Conservation (phyloP, 768 basidiomycete genomes). For the Tricholoma terreum region DNA sequence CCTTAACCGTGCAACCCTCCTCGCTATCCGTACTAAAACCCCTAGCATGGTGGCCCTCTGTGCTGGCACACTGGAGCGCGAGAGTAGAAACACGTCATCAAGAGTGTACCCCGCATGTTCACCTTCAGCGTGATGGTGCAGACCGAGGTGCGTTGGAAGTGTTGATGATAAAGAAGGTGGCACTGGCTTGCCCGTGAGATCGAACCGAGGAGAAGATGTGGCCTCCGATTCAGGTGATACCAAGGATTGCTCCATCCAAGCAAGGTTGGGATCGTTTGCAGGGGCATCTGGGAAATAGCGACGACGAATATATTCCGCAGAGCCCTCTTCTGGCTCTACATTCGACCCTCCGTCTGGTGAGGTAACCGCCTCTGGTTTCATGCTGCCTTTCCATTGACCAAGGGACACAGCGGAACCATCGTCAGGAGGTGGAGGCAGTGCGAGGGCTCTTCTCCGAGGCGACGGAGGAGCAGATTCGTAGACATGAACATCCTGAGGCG, state of each 20-base stretch:
- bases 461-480: conserved; percentile 82
- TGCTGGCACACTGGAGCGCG: conserved; percentile 76
- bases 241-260: conserved; percentile 62
- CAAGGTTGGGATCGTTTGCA: conserved; percentile 67
- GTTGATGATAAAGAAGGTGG: conserved; percentile 46
- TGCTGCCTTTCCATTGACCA: conserved; percentile 34
- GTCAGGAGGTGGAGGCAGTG: conserved; percentile 52
- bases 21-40: conserved; percentile 59
- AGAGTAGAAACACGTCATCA: conserved; percentile 77
- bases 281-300: conserved; percentile 78
- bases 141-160: conserved; percentile 80
- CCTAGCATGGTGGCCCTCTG: conserved; percentile 83
- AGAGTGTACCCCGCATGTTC: conserved; percentile 83
- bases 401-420: conserved; percentile 38
- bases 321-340: conserved; percentile 57
- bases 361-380: conserved; percentile 10
- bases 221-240: conserved; percentile 25
- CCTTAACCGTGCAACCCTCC: conserved; percentile 28
- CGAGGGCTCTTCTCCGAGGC: conserved; percentile 57
- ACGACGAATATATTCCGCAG: conserved; percentile 78
- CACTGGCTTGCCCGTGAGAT: conserved; percentile 73
- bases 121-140: conserved; percentile 88
- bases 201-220: conserved; percentile 60
- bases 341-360: neutral
- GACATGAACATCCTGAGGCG: conserved; percentile 72